Conservation (phyloP, 495 filamentous ascomycete species). For the Aspergillus affinis region DNA sequence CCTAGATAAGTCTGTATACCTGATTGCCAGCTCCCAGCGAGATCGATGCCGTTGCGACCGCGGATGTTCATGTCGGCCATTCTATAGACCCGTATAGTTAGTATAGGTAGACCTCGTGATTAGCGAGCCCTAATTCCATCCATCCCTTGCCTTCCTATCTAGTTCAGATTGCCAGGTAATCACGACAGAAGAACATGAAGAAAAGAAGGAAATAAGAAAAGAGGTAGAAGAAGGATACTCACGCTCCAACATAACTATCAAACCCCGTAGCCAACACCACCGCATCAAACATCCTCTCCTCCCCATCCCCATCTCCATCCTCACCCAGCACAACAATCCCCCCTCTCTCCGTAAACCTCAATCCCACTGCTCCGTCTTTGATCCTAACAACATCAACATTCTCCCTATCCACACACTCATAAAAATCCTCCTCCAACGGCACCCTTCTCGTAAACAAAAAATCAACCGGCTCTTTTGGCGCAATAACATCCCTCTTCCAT, state of each 20-base stretch:
- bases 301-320: slow-evolving; percentile 34
- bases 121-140: too few species aligned
- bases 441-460: slow-evolving; percentile 51
- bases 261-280: slow-evolving; percentile 57
- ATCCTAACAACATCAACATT: slow-evolving; percentile 55
- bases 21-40: slow-evolving; percentile 44
- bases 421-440: slow-evolving; percentile 54
- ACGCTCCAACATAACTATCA: slow-evolving; percentile 27
- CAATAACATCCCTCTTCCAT: slow-evolving; percentile 47
- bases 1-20: slow-evolving; percentile 51
- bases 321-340: slow-evolving; percentile 46
- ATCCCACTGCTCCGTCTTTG: slow-evolving; percentile 42
- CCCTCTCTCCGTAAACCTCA: slow-evolving; percentile 27
- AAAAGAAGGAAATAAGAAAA: slow-evolving; percentile 8
- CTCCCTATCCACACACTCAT: slow-evolving; percentile 51
- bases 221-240: slow-evolving; percentile 18
- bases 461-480: slow-evolving; percentile 49
- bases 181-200: neutral
- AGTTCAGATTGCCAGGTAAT: neutral
- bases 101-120: slow-evolving; percentile 14
- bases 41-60: slow-evolving; percentile 35
- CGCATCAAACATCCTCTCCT: slow-evolving; percentile 46
- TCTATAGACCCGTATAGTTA: too few species aligned
- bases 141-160: too few species aligned
- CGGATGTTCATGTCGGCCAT: slow-evolving; percentile 47